Base-by-base conservation (phyloP, 371 early-diverging fungal species). In the Choanephora cucurbitarum region DNA sequence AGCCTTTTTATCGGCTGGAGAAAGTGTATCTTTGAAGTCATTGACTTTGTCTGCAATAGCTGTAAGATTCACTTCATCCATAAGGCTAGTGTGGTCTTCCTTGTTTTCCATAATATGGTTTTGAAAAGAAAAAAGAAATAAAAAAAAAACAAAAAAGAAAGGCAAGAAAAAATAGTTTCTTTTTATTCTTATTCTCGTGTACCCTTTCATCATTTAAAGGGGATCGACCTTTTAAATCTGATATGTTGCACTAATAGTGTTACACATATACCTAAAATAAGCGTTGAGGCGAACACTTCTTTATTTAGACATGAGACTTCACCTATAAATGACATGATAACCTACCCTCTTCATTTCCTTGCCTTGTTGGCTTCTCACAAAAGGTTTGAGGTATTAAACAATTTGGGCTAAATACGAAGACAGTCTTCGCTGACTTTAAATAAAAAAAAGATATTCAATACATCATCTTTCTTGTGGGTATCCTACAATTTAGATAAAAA, bases 1-100 rank as follows among this genome's bases (percentile, higher is more conserved):
- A 8, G 59, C 63, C 40, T 53, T 58, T 23, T 67, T 67, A 13
- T 67, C 59, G 7, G 44, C 39, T 1, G 67, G 67, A 19, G 67
- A 44, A 28, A 52, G 37, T 5, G 52, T 28, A 23, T 64, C 64
- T 11, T 34, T 58, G 9, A 44, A 45, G 7, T 64, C 52, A 6
- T 37, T 42, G 8, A 53, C 41, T 23, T 41, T 52, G 37, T 57
- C 49, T 21, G 46, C 19, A 19, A 55, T 47, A 24, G 55, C 54
- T 37, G 55, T 52, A 17, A 33, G 21, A 54, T 43, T 41, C 15
- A 56, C 62, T 49, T 53, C 49, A 10, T 49, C 40, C 21, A 54
- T 7, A 31, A 37, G 37, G 14, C 37, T 55, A 45, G 28, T 37
- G 15, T 31, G 24, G 18, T 54, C 50, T 52, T 55, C 21, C n/a